Conservation (phyloP, 2,329 filamentous ascomycete species). For the Huntiella abstrusa region DNA sequence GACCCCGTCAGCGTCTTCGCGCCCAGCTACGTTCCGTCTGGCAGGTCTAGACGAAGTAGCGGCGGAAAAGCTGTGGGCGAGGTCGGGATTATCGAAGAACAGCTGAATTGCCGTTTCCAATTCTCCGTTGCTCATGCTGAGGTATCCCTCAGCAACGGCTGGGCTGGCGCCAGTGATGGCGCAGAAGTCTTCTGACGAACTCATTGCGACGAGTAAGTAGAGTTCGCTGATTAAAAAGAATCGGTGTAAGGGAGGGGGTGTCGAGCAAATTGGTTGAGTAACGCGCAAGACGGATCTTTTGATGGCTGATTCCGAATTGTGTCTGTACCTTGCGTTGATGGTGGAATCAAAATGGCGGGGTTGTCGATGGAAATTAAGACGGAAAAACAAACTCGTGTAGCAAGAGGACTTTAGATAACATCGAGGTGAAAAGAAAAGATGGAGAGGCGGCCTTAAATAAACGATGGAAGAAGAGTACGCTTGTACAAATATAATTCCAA, state of each 20-base stretch:
- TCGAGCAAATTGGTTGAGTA: background rate
- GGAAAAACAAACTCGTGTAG: background rate
- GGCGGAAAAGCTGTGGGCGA: conserved; percentile 29
- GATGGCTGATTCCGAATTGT: background rate
- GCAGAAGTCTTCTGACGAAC: conserved; percentile 58
- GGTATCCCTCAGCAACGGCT: conserved; percentile 61
- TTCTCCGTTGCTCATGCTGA: conserved; percentile 69
- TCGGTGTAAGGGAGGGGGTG: background rate
- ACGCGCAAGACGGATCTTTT: background rate
- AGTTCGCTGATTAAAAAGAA: too few species aligned
- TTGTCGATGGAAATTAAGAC: background rate
- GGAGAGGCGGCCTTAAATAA: too few species aligned
- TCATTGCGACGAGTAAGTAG: conserved; percentile 26
- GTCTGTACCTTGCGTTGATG: background rate
- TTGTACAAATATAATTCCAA: background rate
- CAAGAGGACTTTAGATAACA: background rate
- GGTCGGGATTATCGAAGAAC: conserved; percentile 75
- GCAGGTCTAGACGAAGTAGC: conserved; percentile 18
- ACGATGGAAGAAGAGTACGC: background rate
- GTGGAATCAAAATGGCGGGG: background rate
- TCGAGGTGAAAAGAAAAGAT: background rate
- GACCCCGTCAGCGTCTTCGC: conserved; percentile 21
- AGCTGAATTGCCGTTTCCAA: conserved; percentile 73
- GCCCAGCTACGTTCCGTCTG: conserved; percentile 14
- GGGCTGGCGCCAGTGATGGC: conserved; percentile 60